Evolutionary conservation across 2,329 filamentous ascomycete genomes (phyloP).

Genomic region (Colletotrichum coccodes): DNA sequence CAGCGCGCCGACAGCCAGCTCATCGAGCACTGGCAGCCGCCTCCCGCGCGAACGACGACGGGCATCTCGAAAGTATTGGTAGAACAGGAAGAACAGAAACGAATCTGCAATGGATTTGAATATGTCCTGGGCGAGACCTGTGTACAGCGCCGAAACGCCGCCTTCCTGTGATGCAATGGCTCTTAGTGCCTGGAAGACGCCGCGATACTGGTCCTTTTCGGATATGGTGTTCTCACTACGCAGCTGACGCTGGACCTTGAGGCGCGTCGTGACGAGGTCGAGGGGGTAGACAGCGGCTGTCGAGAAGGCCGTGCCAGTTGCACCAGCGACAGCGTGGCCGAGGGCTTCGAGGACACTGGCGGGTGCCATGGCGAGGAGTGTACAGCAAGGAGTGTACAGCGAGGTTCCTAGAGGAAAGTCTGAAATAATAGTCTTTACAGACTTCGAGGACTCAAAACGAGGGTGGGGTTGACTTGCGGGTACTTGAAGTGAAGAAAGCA

Average conservation of each 20-base stretch:
- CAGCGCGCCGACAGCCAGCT: slow-evolving; percentile 77
- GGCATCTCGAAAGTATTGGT: slow-evolving; percentile 59
- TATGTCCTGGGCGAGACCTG: slow-evolving; percentile 71
- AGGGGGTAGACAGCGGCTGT: slow-evolving; percentile 85
- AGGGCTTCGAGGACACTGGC: slow-evolving; percentile 73
- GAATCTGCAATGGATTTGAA: slow-evolving; percentile 78
- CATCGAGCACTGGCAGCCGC: slow-evolving; percentile 71
- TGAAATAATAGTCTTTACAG: not conserved
- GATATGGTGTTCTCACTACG: slow-evolving; percentile 42
- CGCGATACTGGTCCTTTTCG: slow-evolving; percentile 63
- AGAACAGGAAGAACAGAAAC: slow-evolving; percentile 88
- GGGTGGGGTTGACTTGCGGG: too few species aligned
- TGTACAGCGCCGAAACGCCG: slow-evolving; percentile 76
- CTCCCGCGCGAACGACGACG: slow-evolving; percentile 46
- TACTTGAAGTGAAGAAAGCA: too few species aligned
- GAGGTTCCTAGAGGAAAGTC: not conserved
- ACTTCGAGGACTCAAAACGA: not conserved
- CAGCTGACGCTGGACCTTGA: slow-evolving; percentile 79
- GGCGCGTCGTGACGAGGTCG: slow-evolving; percentile 81
- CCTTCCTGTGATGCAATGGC: slow-evolving; percentile 79
- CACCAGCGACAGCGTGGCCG: slow-evolving; percentile 84
- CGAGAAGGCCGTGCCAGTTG: slow-evolving; percentile 80
- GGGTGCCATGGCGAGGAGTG: slow-evolving; percentile 3
- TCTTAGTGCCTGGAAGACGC: slow-evolving; percentile 74
- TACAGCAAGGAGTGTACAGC: not conserved